These are phyloP conservation scores for Kodamaea laetipori DNA, from an alignment of 805 yeast species.

Conservation along the genomic window DNA sequence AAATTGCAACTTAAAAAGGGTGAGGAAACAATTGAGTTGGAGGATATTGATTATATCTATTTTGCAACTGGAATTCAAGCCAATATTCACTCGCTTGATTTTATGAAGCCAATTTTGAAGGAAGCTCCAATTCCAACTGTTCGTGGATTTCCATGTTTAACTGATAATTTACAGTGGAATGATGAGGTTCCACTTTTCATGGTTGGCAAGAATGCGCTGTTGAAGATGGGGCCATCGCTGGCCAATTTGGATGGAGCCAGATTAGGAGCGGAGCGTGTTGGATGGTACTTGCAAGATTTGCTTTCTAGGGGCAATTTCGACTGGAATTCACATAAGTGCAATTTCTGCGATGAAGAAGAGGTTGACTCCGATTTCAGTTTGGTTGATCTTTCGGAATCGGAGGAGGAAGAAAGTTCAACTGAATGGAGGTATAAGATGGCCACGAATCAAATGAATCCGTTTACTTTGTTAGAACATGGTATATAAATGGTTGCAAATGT, in stretches of 20 bases:
- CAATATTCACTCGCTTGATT: constrained; percentile 28
- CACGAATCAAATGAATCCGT: constrained; percentile 33
- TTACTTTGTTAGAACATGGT: constrained; percentile 21
- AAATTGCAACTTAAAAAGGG: constrained; percentile 16
- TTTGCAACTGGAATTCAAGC: constrained; percentile 47
- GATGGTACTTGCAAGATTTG: constrained; percentile 35
- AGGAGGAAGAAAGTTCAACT: constrained; percentile 2
- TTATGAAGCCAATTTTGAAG: constrained; percentile 30
- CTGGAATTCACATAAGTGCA: constrained; percentile 13
- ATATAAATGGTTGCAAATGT: neutral
- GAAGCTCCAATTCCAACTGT: constrained; percentile 34
- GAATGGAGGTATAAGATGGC: constrained; percentile 23
- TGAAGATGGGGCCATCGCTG: constrained; percentile 46
- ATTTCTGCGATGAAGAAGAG: constrained; percentile 9
- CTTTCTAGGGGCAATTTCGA: constrained; percentile 16
- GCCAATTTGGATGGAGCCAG: constrained; percentile 52
- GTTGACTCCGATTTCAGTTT: constrained; percentile 2
- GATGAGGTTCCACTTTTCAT: constrained; percentile 39
- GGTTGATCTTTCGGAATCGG: constrained; percentile 1
- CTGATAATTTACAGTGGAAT: constrained; percentile 48
- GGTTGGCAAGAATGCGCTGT: constrained; percentile 46
- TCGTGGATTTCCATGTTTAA: constrained; percentile 44
- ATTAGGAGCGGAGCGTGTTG: constrained; percentile 47
- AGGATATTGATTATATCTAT: constrained; percentile 34
- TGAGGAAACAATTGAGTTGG: constrained; percentile 6